Conservation (phyloP, 2,329 filamentous ascomycete species). For the Onygenales sp. region DNA sequence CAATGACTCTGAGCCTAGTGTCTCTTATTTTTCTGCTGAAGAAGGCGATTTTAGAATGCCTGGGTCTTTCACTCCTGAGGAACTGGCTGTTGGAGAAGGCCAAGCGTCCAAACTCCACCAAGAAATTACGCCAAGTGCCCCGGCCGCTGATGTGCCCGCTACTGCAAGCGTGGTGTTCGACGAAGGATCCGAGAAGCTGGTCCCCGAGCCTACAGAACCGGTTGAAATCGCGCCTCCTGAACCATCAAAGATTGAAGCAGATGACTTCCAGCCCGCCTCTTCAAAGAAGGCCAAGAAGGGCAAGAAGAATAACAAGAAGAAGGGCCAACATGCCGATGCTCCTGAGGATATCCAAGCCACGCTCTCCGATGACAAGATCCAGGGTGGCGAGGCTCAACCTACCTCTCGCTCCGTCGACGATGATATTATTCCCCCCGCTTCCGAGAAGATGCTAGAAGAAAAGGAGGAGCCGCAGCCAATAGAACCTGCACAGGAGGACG, state of each 20-base stretch:
- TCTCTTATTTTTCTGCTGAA: no score
- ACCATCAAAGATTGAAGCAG: slow-evolving; percentile 6
- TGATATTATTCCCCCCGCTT: background rate
- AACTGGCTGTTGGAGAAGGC: background rate
- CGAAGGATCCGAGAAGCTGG: background rate
- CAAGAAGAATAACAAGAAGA: slow-evolving; percentile 18
- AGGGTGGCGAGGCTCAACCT: background rate
- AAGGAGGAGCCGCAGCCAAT: background rate
- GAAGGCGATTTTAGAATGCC: background rate
- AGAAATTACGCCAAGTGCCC: background rate
- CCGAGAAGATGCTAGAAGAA: background rate
- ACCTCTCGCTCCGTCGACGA: background rate
- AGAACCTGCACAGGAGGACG: background rate
- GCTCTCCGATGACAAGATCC: background rate
- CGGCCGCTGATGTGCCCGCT: slow-evolving; percentile 2
- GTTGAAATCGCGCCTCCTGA: background rate
- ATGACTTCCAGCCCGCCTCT: slow-evolving; percentile 5
- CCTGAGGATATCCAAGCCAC: background rate
- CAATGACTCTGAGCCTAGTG: background rate
- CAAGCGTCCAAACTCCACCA: background rate
- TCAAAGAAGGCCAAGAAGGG: slow-evolving; percentile 19
- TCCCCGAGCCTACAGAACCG: slow-evolving; percentile 1
- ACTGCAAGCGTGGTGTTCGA: background rate
- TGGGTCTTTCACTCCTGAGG: background rate
- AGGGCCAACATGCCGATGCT: slow-evolving; percentile 1